Base-by-base conservation (phyloP, 495 filamentous ascomycete species). In the Trichocladium uniseriatum region DNA sequence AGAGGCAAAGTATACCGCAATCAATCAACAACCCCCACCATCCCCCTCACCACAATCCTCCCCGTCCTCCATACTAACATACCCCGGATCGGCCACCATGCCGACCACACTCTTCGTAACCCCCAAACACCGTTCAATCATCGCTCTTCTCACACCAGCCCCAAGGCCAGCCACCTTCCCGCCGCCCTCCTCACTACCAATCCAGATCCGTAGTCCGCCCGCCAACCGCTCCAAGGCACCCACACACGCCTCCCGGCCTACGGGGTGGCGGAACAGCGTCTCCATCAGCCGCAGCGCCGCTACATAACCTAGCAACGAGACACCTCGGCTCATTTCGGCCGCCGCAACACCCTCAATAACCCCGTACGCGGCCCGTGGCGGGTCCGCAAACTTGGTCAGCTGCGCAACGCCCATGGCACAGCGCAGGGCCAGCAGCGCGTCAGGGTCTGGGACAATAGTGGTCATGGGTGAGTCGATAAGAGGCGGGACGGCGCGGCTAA, bases 401-500 rank as follows among this genome's bases (percentile, higher is more conserved):
- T 91, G 77, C 10, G 83, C 76, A 11, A 86, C 79, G 41, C 84
- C 83, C 78, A 89, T 90, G 8, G 89, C 87, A 51, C 88, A 88
- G 18, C 82, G 79, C 9, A 94, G 78, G 3, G 88, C 81, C 51
- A 85, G 75, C 14, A 73, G 73, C 19, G 88, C 77, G 55, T 91
- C 87, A 2, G 76, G 72, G 15, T 80, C 71, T 9, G 70, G 69
- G 19, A 44, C 42, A 34, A 74, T 64, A 20, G 69, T 39, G 29
- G 52, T 38, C 38, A 57, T 39, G 31, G 60, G 55, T 0, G 64
- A 56, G 46, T 63, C 59, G 55, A 55, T 57, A 6, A 59, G 52
- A 20, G 61, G 57, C 36, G 54, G 52, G 1, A 63, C 45, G 34
- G 49, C 59, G 10, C 27, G 31, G 49, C 51, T 53, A 38, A 57